Evolutionary conservation across 2,329 filamentous ascomycete species (phyloP).

Genomic region (Tolypocladium inflatum): DNA sequence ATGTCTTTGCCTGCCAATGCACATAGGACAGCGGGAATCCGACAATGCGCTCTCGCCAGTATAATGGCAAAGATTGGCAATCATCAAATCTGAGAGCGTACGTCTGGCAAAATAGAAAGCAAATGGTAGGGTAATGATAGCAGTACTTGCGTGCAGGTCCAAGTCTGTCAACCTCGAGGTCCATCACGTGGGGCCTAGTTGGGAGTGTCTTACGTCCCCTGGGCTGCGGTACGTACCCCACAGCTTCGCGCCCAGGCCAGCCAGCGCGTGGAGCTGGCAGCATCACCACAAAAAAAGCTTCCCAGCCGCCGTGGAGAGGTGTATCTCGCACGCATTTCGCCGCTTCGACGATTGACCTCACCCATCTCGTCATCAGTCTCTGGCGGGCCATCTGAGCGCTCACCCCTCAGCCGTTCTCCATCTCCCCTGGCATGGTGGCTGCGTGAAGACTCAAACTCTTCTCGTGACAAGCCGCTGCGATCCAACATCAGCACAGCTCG

Average conservation of each 20-base stretch:
- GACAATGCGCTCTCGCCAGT: not conserved
- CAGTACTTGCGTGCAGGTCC: not conserved
- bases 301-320: not conserved
- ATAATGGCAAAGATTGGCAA: not conserved
- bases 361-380: not conserved
- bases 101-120: not conserved
- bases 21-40: not conserved
- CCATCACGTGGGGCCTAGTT: constrained; percentile 6
- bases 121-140: not conserved
- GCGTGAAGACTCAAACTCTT: constrained; percentile 1
- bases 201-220: not conserved
- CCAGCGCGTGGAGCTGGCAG: constrained; percentile 4
- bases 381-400: not conserved
- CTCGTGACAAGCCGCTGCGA: not conserved
- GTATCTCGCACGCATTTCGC: constrained; percentile 1
- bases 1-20: not conserved
- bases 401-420: not conserved
- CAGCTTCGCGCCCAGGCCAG: not conserved
- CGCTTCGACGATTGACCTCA: not conserved
- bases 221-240: not conserved
- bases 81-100: not conserved
- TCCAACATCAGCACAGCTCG: not conserved
- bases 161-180: not conserved
- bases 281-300: constrained; percentile 4
- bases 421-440: constrained; percentile 2